phyloP scores from a whole-genome alignment of 2,329 filamentous ascomycete species.

The Ramularia endophylla region DNA sequence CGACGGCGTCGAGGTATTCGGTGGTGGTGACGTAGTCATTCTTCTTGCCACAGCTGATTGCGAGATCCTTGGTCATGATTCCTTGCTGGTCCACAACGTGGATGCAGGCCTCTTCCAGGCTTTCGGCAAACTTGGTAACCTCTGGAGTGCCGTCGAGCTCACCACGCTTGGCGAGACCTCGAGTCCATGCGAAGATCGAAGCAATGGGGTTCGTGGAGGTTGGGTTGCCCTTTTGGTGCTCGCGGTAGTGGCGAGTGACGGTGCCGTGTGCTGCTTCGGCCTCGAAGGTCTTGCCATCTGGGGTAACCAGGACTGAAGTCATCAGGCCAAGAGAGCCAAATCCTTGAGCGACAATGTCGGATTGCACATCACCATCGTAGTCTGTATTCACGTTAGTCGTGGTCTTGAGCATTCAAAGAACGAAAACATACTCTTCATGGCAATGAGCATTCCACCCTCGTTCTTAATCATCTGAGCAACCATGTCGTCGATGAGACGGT shows the following conservation, averaged over 20 bases:
- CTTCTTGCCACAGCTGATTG: conserved; percentile 88
- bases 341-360: conserved; percentile 95
- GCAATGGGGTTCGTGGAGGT: conserved; percentile 99
- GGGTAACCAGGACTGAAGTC: conserved; percentile 96
- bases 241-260: conserved; percentile 96
- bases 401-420: background rate
- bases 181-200: conserved; percentile 98
- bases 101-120: conserved; percentile 85
- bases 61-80: conserved; percentile 99
- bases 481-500: conserved; percentile 99
- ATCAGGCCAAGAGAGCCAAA: conserved; percentile 98
- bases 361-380: conserved; percentile 99
- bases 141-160: conserved; percentile 91
- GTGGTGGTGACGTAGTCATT: conserved; percentile 84
- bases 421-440: conserved; percentile 77
- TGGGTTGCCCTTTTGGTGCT: conserved; percentile 96
- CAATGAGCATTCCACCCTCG: conserved; percentile 92
- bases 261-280: conserved; percentile 97
- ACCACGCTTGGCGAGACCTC: conserved; percentile 86
- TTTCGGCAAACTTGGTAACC: conserved; percentile 83
- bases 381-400: conserved; percentile 49
- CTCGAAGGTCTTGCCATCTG: conserved; percentile 94
- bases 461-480: conserved; percentile 99
- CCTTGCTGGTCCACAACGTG: conserved; percentile 91
- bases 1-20: conserved; percentile 88